phyloP scores from a whole-genome alignment of 2,329 filamentous ascomycete species.

The Ceratocystis harringtonii region DNA sequence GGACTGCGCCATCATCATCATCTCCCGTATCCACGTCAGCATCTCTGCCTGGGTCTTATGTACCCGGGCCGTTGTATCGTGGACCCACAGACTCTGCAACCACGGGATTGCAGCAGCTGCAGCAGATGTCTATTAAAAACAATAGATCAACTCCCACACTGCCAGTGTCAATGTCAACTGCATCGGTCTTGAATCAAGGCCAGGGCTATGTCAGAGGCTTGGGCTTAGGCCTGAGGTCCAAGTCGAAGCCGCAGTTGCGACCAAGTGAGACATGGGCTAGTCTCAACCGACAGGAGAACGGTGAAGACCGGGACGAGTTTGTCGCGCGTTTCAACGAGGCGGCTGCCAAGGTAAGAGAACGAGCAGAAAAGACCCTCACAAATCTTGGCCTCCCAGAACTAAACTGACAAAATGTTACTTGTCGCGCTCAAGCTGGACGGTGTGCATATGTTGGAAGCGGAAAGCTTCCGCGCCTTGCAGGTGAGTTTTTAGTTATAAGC shows the following conservation, averaged over 20 bases:
- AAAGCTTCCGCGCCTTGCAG: constrained; percentile 25
- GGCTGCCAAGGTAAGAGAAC: constrained; percentile 36
- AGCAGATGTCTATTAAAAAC: constrained; percentile 1
- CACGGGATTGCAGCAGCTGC: background rate
- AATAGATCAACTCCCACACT: constrained; percentile 15
- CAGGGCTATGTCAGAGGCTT: constrained; percentile 2
- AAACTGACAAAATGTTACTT: background rate
- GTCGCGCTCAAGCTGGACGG: constrained; percentile 33
- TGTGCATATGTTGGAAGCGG: constrained; percentile 29
- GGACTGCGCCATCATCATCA: constrained; percentile 10
- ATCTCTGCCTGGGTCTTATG: background rate
- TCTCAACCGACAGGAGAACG: constrained; percentile 27
- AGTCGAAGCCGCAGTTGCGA: constrained; percentile 14
- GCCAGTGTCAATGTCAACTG: constrained; percentile 7
- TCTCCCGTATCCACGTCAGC: constrained; percentile 1
- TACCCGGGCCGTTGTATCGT: background rate
- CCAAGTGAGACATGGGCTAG: constrained; percentile 15
- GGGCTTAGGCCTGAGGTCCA: constrained; percentile 6
- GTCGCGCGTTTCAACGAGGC: constrained; percentile 45
- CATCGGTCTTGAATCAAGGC: background rate
- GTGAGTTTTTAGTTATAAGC: constrained; percentile 22
- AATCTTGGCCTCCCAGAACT: background rate
- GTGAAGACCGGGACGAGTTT: constrained; percentile 34
- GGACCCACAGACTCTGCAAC: background rate
- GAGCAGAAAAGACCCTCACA: background rate